phyloP scores from a whole-genome alignment of 2,329 filamentous ascomycete species.

The Purpureocillium takamizusanense region DNA sequence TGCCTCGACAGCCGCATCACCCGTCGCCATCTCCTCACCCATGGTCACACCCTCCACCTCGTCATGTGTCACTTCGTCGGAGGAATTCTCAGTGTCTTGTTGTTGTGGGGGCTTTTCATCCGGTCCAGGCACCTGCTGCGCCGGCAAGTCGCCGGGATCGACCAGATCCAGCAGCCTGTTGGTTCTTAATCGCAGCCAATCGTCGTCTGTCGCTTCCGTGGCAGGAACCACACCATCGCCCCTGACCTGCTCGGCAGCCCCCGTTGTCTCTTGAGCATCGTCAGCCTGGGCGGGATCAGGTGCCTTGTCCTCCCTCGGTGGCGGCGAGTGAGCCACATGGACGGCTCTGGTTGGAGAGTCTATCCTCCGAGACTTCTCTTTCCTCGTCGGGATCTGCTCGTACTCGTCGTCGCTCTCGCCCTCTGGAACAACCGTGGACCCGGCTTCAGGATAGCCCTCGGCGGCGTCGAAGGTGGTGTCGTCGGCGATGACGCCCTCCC shows the following conservation, averaged over 20 bases:
- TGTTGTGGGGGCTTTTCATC: slow-evolving; percentile 5
- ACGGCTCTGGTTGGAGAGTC: slow-evolving; percentile 10
- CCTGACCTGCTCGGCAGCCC: slow-evolving; percentile 6
- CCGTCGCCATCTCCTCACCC: slow-evolving; percentile 16
- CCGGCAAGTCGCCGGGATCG: slow-evolving; percentile 55
- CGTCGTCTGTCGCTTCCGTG: slow-evolving; percentile 59
- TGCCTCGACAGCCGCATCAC: slow-evolving; percentile 35
- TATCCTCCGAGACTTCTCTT: slow-evolving; percentile 33
- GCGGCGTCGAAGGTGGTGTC: slow-evolving; percentile 14
- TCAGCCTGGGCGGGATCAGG: slow-evolving; percentile 1
- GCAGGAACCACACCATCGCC: slow-evolving; percentile 12
- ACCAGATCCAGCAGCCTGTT: slow-evolving; percentile 78
- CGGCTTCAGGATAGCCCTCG: slow-evolving; percentile 11
- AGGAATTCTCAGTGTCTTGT: slow-evolving; percentile 15
- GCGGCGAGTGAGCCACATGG: slow-evolving; percentile 2
- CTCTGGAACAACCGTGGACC: slow-evolving; percentile 32
- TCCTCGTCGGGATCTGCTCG: slow-evolving; percentile 51
- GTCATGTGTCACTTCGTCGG: slow-evolving; percentile 13
- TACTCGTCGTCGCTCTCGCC: slow-evolving; percentile 69
- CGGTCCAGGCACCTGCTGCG: slow-evolving; percentile 6
- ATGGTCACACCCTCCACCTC: slow-evolving; percentile 19
- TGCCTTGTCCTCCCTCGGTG: slow-evolving; percentile 7
- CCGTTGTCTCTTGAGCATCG: slow-evolving; percentile 6
- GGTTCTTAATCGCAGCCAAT: slow-evolving; percentile 87
- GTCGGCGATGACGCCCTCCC: slow-evolving; percentile 23